phyloP scores from a whole-genome alignment of 208 protist species.

The Giardia muris region DNA sequence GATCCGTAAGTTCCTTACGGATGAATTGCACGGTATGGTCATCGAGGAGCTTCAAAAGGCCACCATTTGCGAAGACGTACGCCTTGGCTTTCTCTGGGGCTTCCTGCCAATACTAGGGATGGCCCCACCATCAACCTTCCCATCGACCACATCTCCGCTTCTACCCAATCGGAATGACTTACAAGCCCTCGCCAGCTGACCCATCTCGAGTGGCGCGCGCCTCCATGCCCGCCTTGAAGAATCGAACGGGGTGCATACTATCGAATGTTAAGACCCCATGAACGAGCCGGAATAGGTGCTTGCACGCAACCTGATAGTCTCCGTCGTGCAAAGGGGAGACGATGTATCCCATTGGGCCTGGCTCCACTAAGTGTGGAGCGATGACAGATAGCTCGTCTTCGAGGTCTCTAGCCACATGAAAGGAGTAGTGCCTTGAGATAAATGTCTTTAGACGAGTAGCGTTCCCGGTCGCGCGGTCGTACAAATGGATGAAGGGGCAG shows the following conservation, averaged over 20 bases:
- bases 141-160: too few relatives aligned
- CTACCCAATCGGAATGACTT: too few relatives aligned
- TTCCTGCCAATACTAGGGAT: not conserved
- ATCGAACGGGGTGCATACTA: not conserved
- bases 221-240: not conserved
- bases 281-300: not conserved
- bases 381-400: not conserved
- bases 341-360: not conserved
- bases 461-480: not conserved
- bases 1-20: not conserved
- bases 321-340: not conserved
- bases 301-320: not conserved
- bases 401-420: not conserved
- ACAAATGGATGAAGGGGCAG: not conserved
- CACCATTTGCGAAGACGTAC: not conserved
- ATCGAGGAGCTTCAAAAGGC: not conserved
- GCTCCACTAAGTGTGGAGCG: not conserved
- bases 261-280: not conserved
- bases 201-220: too few relatives aligned
- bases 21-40: not conserved
- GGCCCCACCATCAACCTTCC: not conserved
- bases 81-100: not conserved
- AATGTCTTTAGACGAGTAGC: not conserved
- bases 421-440: not conserved
- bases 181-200: too few relatives aligned